A percentile compares a stretch with the other conserved stretches of the same genome.
phyloP scores from a whole-genome alignment of 139 green algal genomes.

The Nannochloris sp. region DNA sequence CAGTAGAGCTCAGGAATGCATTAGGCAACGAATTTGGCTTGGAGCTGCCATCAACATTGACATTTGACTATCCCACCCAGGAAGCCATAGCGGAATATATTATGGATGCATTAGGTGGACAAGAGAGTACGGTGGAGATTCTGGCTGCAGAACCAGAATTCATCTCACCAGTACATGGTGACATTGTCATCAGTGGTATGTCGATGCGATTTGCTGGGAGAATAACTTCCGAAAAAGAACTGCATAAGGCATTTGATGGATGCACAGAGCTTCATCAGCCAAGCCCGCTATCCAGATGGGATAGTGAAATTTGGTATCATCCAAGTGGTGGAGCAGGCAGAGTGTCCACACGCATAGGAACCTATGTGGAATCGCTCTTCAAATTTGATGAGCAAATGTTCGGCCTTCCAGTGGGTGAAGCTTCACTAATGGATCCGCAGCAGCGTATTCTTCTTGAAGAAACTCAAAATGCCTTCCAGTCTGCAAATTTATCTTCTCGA shows the following conservation, averaged over 20 bases:
- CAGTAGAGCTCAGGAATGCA: conserved; percentile 70
- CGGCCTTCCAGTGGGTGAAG: conserved; percentile 44
- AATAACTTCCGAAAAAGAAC: conserved; percentile 14
- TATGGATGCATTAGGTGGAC: neutral
- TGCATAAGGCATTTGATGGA: conserved; percentile 26
- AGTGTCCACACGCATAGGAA: conserved; percentile 42
- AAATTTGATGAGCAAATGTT: conserved; percentile 64
- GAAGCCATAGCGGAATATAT: conserved; percentile 37
- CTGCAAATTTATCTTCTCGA: neutral
- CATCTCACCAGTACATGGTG: neutral
- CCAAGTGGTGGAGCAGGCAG: conserved; percentile 19
- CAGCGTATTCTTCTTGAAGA: conserved; percentile 65
- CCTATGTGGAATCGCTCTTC: conserved; percentile 47
- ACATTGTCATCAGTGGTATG: neutral
- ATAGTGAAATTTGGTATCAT: conserved; percentile 42
- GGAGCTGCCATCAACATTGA: conserved; percentile 48
- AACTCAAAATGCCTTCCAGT: conserved; percentile 7
- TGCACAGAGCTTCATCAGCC: conserved; percentile 49
- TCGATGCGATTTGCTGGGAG: conserved; percentile 26
- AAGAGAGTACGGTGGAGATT: neutral
- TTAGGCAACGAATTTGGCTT: conserved; percentile 48
- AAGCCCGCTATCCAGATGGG: conserved; percentile 48
- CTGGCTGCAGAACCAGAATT: no score
- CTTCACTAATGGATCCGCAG: conserved; percentile 69
- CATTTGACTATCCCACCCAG: conserved; percentile 60